Evolutionary conservation across 768 basidiomycete genomes (phyloP), one percentile per base, ranked within the genome.

Genomic region (Asterophora lycoperdoides): DNA sequence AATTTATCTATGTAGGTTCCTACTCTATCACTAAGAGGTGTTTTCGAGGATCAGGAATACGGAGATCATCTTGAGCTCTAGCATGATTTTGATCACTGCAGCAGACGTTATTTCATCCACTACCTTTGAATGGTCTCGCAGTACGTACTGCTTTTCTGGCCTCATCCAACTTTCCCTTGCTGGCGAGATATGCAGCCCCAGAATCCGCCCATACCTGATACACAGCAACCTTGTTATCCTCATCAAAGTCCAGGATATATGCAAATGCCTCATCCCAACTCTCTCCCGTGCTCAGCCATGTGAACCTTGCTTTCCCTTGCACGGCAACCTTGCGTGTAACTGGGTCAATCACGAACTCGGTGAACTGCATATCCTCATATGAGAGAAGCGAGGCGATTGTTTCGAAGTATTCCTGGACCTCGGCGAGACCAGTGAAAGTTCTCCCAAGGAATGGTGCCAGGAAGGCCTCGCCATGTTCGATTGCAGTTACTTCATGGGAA

Each of bases 181-280:
- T 71, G 5, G 81, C 83, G 11, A 84, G 70, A 62, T 81, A 82
- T 8, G 79, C 74, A 5, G 82, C 77, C 9, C 81, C 83, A 6
- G 82, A 78, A 62, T 86, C 84, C 9, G 79, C 80, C 83, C 83
- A 86, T 2, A 85, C 73, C 57, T 85, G 77, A 70, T 82, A 83
- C 36, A 72, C 67, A 18, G 68, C 68, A n/a, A 86, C 67, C 62
- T 77, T 83, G 46, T 64, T 58, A 23, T 74, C 71, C 18, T 77
- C 69, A 46, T 83, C 82, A 58, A 84, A 84, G 59, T 79, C 79
- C 52, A 85, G 62, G 14, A 76, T 68, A 55, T 84, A 84, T 8
- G 69, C 64, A 56, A 85, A 86, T 13, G 68, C 72, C 67, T 85
- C 84, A 20, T 79, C 64, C 83, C 84, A 85, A 41, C 69, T 71